These are phyloP conservation scores for Fusarium sp. DNA, from an alignment of 2,329 filamentous ascomycete genomes.

Conservation along the genomic window DNA sequence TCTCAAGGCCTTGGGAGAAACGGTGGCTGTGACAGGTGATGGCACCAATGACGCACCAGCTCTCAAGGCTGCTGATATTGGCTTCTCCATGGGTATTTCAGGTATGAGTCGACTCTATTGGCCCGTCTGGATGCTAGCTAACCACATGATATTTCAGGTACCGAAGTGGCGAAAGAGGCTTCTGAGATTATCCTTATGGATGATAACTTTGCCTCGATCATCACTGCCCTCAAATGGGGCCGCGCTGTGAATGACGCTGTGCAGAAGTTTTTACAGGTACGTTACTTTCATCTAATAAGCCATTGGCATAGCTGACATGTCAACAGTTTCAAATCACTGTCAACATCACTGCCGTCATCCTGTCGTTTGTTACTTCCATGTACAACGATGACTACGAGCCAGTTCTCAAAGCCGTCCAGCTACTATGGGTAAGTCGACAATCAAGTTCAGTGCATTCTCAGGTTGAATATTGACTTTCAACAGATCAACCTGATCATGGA, in stretches of 20 bases:
- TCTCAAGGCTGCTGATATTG: slow-evolving; percentile 34
- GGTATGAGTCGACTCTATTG: not conserved
- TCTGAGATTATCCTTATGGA: not conserved
- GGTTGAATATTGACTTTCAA: slow-evolving; percentile 55
- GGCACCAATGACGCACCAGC: slow-evolving; percentile 69
- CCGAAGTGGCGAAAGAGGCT: slow-evolving; percentile 53
- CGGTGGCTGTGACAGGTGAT: slow-evolving; percentile 73
- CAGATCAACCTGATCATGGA: slow-evolving; percentile 77
- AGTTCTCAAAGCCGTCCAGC: slow-evolving; percentile 72
- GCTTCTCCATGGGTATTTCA: slow-evolving; percentile 3
- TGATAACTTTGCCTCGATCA: not conserved
- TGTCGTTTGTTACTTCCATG: slow-evolving; percentile 73
- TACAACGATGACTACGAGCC: slow-evolving; percentile 69
- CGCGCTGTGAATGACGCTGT: slow-evolving; percentile 68
- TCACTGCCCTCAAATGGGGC: not conserved
- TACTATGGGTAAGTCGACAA: slow-evolving; percentile 73
- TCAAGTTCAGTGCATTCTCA: slow-evolving; percentile 72
- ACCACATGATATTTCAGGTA: slow-evolving; percentile 63
- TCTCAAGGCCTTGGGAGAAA: slow-evolving; percentile 73
- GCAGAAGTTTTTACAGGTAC: slow-evolving; percentile 71
- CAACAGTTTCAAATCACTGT: slow-evolving; percentile 72
- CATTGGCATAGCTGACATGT: not conserved
- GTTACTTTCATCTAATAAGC: not conserved
- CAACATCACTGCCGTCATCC: slow-evolving; percentile 74
- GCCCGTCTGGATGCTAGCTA: not conserved